Conservation (phyloP, 148 eudicot genomes). For the Chenopodium formosanum region DNA sequence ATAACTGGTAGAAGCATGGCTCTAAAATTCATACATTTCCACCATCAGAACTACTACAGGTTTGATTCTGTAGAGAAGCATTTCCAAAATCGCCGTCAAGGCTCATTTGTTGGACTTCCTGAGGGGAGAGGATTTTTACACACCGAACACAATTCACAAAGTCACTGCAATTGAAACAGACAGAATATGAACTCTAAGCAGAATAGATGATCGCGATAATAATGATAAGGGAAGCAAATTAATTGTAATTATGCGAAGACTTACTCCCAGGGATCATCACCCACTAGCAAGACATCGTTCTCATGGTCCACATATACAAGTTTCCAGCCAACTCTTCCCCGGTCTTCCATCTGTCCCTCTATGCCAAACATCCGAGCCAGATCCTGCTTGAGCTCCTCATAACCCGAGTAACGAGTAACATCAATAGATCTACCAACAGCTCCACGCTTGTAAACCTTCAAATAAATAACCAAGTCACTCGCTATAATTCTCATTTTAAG, state of each 20-base stretch:
- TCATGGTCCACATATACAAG: conserved; percentile 95
- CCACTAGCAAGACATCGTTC: conserved; percentile 83
- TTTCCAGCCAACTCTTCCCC: conserved; percentile 91
- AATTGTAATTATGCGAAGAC: conserved; percentile 15
- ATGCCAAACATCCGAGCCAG: conserved; percentile 94
- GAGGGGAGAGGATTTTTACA: conserved; percentile 93
- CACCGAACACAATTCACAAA: conserved; percentile 82
- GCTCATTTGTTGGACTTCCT: conserved; percentile 98
- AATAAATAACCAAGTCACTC: not conserved
- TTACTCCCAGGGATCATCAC: conserved; percentile 99
- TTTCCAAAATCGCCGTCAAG: conserved; percentile 87
- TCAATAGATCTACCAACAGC: conserved; percentile 98
- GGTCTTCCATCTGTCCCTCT: conserved; percentile 94
- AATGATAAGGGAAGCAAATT: not conserved
- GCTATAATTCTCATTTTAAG: not conserved
- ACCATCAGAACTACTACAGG: conserved; percentile 91
- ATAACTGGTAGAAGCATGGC: not conserved
- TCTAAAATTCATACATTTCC: conserved; percentile 50
- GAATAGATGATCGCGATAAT: not conserved
- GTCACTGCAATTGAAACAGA: conserved; percentile 52
- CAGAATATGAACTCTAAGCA: conserved; percentile 1
- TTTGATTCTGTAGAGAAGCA: conserved; percentile 64
- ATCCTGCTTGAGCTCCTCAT: conserved; percentile 90
- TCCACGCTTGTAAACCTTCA: conserved; percentile 96
- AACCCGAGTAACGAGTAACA: conserved; percentile 76